Evolutionary conservation across 208 protist genomes (phyloP), one percentile per base, ranked within the genome.

Genomic region (Leishmania amazonensis): DNA sequence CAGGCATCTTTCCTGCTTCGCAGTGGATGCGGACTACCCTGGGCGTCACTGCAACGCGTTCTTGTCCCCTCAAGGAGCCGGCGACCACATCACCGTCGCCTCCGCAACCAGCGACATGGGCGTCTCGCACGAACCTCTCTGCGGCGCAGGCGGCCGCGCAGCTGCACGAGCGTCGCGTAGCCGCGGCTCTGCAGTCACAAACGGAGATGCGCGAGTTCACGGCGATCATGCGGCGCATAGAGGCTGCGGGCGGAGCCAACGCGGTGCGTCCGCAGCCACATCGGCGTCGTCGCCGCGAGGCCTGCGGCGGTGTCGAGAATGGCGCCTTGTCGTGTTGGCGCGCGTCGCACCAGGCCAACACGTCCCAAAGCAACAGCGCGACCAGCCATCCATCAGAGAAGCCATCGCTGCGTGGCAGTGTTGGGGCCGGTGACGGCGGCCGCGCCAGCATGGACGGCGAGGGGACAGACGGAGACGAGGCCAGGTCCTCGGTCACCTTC

Each of bases 161-260:
- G 28, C 88, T 89, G 47, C 85, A 91, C 73, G 88, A 87, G 76
- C 81, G 81, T 9, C 88, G 82, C 58, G 77, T 89, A 21, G 73
- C 80, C 38, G 79, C 68, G 54, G 88, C 81, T 15, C 28, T 83
- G 65, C 75, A 86, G 45, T 91, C 88, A 0, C 88, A 91, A 76
- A 58, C 81, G 7, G 85, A 91, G 28, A 89, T 91, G 81, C 81
- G 82, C 40, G 78, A 85, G 58, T 91, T 91, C 47, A 76, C 84
- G 57, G 78, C 38, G 38, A 82, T 89, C 13, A 74, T 91, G 81
- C 82, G 81, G 4, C 71, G 81, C 24, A 81, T 89, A 15, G 88
- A 91, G 75, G 86, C 84, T n/a, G 62, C 83, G 15, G 68, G 73
- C 13, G 82, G 73, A 13, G 71, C 77, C 8, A 35, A 79, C 38